Evolutionary conservation across 164 flowering plant species (phyloP), one percentile per base, ranked within the genome.

Genomic region (Protea cynaroides): DNA sequence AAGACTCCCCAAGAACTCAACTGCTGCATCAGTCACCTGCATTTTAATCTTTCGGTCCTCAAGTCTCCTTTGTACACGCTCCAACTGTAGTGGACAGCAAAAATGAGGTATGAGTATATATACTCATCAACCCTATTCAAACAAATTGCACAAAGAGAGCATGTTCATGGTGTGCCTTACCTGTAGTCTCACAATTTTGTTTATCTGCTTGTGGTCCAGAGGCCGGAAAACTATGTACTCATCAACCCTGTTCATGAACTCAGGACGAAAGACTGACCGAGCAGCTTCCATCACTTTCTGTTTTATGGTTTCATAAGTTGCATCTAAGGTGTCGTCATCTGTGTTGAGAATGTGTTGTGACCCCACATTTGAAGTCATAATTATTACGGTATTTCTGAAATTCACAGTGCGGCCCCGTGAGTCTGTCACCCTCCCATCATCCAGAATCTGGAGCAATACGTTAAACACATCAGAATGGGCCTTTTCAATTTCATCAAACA

Each of bases 351-450:
- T 89, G 69, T 86, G 88, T 54, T 91, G 96, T 11, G 99, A 94
- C 25, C 99, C 99, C 49, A 95, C 99, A 74, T 95, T 95, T 46
- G 99, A 92, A 34, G 99, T 95, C 99, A 95, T 95, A 63, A 95
- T 95, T 56, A 95, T 78, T 15, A 95, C 92, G 18, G 96, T 83
- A 66, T 95, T 95, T 19, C 88, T 89, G 71, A 95, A 92, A 69
- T 86, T 92, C 61, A 95, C 89, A 4, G 89, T 92, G 14, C 99
- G 96, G 21, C 99, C 99, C 62, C 92, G 96, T 2, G 97, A 92
- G 67, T 95, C 99, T 0, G 99, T 95, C 51, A 95, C 96, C 63
- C 97, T 79, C 8, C 99, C 99, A 79, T 95, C 99, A 70, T 95
- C 99, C 56, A 95, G 67, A 56, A 95, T 95, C 75, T 95, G 99